Conservation (phyloP, 352 stramenopile species). For the Globisporangium acanthophoron region DNA sequence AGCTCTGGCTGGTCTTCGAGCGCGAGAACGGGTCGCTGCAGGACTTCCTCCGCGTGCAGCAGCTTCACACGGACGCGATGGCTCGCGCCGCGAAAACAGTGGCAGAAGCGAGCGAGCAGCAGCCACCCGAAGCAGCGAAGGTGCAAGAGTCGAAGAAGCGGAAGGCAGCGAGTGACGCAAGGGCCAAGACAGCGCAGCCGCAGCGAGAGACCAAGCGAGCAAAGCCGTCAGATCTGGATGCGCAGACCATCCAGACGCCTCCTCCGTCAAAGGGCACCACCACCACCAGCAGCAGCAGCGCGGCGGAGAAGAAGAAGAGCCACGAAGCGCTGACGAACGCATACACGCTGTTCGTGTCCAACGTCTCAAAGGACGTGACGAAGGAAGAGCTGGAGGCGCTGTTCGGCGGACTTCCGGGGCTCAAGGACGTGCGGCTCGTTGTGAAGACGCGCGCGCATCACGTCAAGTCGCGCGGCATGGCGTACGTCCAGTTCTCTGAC, state of each 20-base stretch:
- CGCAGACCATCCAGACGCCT: too few relatives aligned
- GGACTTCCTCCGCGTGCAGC: constrained; percentile 26
- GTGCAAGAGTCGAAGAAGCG: constrained; percentile 20
- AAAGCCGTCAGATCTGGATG: constrained; percentile 7
- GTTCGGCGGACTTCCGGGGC: constrained; percentile 35
- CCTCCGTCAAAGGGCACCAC: neutral
- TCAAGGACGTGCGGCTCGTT: constrained; percentile 60
- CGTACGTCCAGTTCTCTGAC: constrained; percentile 62
- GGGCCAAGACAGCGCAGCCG: neutral
- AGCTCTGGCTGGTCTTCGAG: constrained; percentile 47
- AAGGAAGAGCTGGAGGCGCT: constrained; percentile 45
- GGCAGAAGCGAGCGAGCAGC: neutral
- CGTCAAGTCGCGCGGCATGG: constrained; percentile 66
- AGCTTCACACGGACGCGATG: constrained; percentile 19
- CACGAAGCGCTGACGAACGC: constrained; percentile 47
- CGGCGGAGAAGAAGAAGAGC: constrained; percentile 22
- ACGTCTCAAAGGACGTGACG: constrained; percentile 51
- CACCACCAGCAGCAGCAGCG: constrained; percentile 2
- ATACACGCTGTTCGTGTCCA: constrained; percentile 65
- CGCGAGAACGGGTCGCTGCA: constrained; percentile 39
- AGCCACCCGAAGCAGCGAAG: constrained; percentile 7
- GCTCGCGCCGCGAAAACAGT: constrained; percentile 7
- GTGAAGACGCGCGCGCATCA: constrained; percentile 54
- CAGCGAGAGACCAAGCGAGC: constrained; percentile 18
- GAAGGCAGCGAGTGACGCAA: constrained; percentile 7